Conservation (phyloP, 352 stramenopile species). For the Globisporangium heterothallicum region DNA sequence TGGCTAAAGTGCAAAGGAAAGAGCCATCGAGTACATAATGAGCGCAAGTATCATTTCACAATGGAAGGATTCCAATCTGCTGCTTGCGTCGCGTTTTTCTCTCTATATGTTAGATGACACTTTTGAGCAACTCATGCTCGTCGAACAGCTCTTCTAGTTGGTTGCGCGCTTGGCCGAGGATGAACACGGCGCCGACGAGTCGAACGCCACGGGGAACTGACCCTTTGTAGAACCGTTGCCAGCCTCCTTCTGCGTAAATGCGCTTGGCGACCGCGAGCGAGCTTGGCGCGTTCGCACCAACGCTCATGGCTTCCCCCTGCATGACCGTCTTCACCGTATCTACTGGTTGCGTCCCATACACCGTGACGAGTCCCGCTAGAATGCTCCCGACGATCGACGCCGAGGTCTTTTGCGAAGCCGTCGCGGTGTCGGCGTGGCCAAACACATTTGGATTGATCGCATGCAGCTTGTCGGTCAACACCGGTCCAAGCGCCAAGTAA, state of each 20-base stretch:
- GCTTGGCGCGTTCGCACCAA: slow-evolving; percentile 30
- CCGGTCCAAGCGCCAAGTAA: slow-evolving; percentile 70
- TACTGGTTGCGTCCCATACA: slow-evolving; percentile 71
- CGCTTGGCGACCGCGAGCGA: slow-evolving; percentile 34
- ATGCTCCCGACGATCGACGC: slow-evolving; percentile 65
- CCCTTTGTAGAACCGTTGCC: slow-evolving; percentile 61
- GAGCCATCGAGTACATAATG: too few species aligned
- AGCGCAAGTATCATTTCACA: too few species aligned
- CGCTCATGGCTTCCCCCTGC: slow-evolving; percentile 63
- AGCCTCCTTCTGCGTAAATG: slow-evolving; percentile 47
- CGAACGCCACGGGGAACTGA: slow-evolving; percentile 68
- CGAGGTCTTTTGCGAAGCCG: slow-evolving; percentile 53
- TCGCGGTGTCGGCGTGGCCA: slow-evolving; percentile 37
- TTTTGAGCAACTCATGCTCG: slow-evolving; percentile 47
- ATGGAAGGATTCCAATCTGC: too few species aligned
- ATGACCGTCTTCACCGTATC: slow-evolving; percentile 86
- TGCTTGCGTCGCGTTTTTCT: slow-evolving; percentile 9
- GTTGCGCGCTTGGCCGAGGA: slow-evolving; percentile 68
- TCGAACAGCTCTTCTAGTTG: slow-evolving; percentile 69
- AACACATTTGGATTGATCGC: slow-evolving; percentile 43
- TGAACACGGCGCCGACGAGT: slow-evolving; percentile 80
- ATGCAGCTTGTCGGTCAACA: slow-evolving; percentile 67
- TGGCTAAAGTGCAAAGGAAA: slow-evolving; percentile 1
- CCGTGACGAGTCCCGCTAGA: slow-evolving; percentile 62
- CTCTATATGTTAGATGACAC: slow-evolving; percentile 9